A percentile compares a stretch with the other conserved stretches of the same genome.
phyloP scores from a whole-genome alignment of 352 stramenopile genomes.

The Phytophthora sojae region DNA sequence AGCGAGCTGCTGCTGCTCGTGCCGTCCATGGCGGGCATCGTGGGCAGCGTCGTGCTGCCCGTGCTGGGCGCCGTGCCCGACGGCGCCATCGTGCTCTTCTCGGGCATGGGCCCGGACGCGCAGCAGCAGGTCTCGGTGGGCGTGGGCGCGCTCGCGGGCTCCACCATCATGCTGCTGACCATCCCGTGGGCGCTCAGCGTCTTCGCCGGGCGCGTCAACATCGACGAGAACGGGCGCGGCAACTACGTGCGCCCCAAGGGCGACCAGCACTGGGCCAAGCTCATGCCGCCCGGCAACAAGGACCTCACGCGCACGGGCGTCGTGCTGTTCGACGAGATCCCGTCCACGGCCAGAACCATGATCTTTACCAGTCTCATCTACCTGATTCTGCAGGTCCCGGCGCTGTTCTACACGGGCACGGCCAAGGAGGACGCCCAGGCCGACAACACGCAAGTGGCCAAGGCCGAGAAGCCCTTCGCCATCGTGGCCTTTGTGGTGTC shows the following conservation, averaged over 20 bases:
- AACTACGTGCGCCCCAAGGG: conserved; percentile 88
- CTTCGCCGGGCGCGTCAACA: conserved; percentile 94
- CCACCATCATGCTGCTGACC: conserved; percentile 99
- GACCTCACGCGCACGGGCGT: conserved; percentile 78
- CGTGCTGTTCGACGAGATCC: conserved; percentile 89
- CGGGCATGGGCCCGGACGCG: conserved; percentile 92
- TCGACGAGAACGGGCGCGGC: conserved; percentile 87
- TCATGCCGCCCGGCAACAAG: conserved; percentile 80
- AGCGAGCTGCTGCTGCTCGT: conserved; percentile 98
- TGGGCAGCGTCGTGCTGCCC: conserved; percentile 97
- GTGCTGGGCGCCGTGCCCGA: conserved; percentile 97
- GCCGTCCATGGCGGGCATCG: conserved; percentile 94
- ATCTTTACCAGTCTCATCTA: conserved; percentile 95
- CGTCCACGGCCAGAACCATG: conserved; percentile 92
- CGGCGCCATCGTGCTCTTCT: conserved; percentile 98
- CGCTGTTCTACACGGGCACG: conserved; percentile 90
- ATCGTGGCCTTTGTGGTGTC: conserved; percentile 90
- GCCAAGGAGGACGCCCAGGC: conserved; percentile 61
- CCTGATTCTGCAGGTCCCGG: conserved; percentile 95
- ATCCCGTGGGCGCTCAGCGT: conserved; percentile 96
- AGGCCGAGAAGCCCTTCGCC: conserved; percentile 91
- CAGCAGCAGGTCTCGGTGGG: conserved; percentile 96
- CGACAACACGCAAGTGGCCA: conserved; percentile 75
- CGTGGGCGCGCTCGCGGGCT: conserved; percentile 97
- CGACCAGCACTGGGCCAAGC: conserved; percentile 83